These are phyloP conservation scores for Alternaria gaisen DNA, from an alignment of 2,329 filamentous ascomycete species.

Conservation along the genomic window DNA sequence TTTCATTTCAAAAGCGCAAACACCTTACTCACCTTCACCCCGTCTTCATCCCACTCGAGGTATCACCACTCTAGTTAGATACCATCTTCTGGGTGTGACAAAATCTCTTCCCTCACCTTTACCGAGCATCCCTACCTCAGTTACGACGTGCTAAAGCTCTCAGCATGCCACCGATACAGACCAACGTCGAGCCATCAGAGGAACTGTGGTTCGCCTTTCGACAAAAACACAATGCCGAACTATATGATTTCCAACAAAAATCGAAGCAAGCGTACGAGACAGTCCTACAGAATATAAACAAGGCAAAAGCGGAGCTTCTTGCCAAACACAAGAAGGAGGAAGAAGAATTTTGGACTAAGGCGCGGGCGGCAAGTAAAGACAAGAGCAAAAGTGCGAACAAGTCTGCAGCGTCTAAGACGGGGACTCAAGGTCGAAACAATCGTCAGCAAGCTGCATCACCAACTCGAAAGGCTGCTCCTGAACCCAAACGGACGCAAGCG, in stretches of 20 bases:
- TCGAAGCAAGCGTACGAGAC: background rate
- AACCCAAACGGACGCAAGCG: background rate
- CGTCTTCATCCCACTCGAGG: background rate
- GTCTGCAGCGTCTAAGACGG: background rate
- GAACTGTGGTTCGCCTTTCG: constrained; percentile 11
- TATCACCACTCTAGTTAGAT: background rate
- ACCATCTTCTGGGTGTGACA: background rate
- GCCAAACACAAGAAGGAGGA: constrained; percentile 18
- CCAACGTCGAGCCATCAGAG: background rate
- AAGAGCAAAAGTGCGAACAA: background rate
- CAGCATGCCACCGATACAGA: background rate
- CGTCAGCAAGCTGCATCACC: background rate
- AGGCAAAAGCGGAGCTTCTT: background rate
- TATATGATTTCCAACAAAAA: background rate
- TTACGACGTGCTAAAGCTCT: background rate
- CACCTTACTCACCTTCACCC: constrained; percentile 6
- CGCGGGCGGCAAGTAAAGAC: background rate
- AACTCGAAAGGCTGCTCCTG: background rate
- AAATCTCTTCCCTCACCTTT: background rate
- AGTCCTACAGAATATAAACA: constrained; percentile 3
- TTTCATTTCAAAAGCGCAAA: background rate
- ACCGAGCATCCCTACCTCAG: background rate
- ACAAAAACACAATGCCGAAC: constrained; percentile 4
- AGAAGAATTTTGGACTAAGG: constrained; percentile 14
- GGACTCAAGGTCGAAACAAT: background rate